These are phyloP conservation scores for Hypericum perforatum DNA, from an alignment of 345 rosid genomes.

Conservation along the genomic window DNA sequence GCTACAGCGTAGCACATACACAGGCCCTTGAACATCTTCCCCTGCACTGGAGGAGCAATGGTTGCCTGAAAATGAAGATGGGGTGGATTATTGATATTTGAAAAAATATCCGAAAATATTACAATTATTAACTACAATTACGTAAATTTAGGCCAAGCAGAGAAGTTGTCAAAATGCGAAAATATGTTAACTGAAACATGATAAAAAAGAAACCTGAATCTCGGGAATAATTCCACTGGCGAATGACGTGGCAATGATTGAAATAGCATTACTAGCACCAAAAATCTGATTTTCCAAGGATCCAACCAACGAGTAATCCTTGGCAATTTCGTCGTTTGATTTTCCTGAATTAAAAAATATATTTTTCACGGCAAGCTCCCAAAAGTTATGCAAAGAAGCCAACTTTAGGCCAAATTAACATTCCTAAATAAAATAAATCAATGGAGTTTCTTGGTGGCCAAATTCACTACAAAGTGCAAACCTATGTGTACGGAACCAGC, in stretches of 20 bases:
- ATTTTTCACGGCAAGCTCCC: no score
- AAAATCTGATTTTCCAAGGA: slow-evolving; percentile 17
- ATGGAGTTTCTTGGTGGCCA: no score
- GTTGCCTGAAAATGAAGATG: slow-evolving; percentile 30
- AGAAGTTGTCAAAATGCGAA: no score
- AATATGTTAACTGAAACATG: no score
- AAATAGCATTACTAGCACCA: slow-evolving; percentile 37
- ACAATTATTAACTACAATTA: no score
- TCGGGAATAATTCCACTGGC: slow-evolving; percentile 56
- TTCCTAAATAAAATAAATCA: no score
- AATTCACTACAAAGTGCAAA: slow-evolving; percentile 7
- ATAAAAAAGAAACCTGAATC: slow-evolving; percentile 35
- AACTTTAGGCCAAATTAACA: no score
- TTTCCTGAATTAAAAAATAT: slow-evolving; percentile 21
- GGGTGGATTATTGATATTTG: no score
- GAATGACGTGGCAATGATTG: slow-evolving; percentile 40
- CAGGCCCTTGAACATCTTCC: slow-evolving; percentile 55
- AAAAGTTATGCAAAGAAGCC: no score
- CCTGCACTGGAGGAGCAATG: slow-evolving; percentile 45
- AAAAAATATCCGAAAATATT: no score
- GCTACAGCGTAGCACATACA: slow-evolving; percentile 36
- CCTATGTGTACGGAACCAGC: slow-evolving; percentile 38
- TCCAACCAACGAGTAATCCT: slow-evolving; percentile 35
- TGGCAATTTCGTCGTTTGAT: slow-evolving; percentile 30
- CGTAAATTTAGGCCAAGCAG: no score